Evolutionary conservation across 2,329 filamentous ascomycete genomes (phyloP).

Genomic region (Xylariaceae sp.): DNA sequence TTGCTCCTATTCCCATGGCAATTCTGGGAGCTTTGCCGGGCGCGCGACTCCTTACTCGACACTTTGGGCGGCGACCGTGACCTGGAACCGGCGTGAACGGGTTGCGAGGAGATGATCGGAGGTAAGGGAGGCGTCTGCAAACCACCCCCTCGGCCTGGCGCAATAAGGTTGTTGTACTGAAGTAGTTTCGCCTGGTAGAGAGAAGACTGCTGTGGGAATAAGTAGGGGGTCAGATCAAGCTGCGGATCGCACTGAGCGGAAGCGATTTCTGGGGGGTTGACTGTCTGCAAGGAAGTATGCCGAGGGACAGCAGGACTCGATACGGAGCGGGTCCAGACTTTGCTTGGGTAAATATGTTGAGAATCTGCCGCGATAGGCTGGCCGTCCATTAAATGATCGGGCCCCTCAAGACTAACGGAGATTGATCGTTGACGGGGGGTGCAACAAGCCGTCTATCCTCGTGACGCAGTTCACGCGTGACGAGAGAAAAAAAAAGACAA

Average conservation of each 20-base stretch:
- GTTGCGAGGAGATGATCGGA: constrained; percentile 50
- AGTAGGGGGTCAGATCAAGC: constrained; percentile 51
- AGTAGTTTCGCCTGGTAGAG: constrained; percentile 58
- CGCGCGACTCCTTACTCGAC: constrained; percentile 48
- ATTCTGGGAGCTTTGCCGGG: constrained; percentile 46
- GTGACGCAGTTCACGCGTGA: constrained; percentile 17
- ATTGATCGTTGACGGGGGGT: constrained; percentile 19
- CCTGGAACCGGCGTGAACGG: constrained; percentile 51
- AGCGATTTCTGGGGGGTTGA: constrained; percentile 22
- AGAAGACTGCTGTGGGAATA: constrained; percentile 54
- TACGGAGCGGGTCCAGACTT: constrained; percentile 38
- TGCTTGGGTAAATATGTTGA: constrained; percentile 43
- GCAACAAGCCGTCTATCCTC: constrained; percentile 20
- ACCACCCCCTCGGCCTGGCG: constrained; percentile 49
- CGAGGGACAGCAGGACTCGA: constrained; percentile 33
- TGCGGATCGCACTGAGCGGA: constrained; percentile 35
- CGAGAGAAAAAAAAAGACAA: not conserved
- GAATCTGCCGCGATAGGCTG: constrained; percentile 45
- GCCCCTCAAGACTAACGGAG: constrained; percentile 27
- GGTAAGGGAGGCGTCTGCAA: constrained; percentile 52
- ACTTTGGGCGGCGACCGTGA: constrained; percentile 57
- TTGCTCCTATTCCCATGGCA: constrained; percentile 61
- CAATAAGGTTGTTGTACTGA: constrained; percentile 61
- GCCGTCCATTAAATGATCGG: constrained; percentile 46
- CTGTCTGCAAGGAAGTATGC: constrained; percentile 28